These are phyloP conservation scores for Candida taoyuanica DNA, from an alignment of 805 yeast genomes.

Conservation along the genomic window DNA sequence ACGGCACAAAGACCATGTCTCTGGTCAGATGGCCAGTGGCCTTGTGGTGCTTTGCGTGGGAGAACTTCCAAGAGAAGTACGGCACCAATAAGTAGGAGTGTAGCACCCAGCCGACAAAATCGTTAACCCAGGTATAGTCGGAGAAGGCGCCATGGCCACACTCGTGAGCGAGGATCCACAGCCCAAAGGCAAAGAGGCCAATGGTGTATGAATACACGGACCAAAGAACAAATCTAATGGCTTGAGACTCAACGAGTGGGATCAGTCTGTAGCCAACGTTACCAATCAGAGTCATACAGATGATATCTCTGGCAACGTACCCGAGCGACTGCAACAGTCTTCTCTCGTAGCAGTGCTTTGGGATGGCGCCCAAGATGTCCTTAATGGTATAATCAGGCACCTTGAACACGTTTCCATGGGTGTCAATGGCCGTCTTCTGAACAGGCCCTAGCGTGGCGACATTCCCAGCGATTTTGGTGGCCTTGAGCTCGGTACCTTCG, in stretches of 20 bases:
- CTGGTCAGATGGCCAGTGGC: conserved; percentile 79
- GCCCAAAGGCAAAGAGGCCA: conserved; percentile 70
- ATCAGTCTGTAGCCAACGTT: conserved; percentile 50
- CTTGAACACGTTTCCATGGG: conserved; percentile 54
- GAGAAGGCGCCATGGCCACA: conserved; percentile 89
- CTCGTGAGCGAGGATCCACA: conserved; percentile 87
- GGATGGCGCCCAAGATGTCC: conserved; percentile 68
- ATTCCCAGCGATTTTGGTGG: conserved; percentile 20
- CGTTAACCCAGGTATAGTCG: conserved; percentile 67
- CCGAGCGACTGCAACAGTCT: conserved; percentile 47
- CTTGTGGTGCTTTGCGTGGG: conserved; percentile 87
- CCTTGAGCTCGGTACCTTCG: conserved; percentile 13
- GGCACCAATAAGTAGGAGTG: conserved; percentile 81
- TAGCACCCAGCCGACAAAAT: conserved; percentile 76
- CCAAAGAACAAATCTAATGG: conserved; percentile 56
- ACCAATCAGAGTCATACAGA: conserved; percentile 44
- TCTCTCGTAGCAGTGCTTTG: conserved; percentile 70
- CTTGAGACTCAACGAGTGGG: conserved; percentile 40
- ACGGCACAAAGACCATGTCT: conserved; percentile 84
- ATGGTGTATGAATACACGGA: conserved; percentile 44
- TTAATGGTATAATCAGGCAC: conserved; percentile 76
- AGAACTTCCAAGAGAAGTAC: conserved; percentile 80
- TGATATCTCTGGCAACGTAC: conserved; percentile 67
- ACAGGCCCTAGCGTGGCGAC: conserved; percentile 19
- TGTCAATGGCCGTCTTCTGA: conserved; percentile 35